A percentile compares a stretch with the other conserved stretches of the same genome.
These are phyloP conservation scores for Dactylorhiza incarnata DNA, from an alignment of 106 monocot species.

Conservation along the genomic window DNA sequence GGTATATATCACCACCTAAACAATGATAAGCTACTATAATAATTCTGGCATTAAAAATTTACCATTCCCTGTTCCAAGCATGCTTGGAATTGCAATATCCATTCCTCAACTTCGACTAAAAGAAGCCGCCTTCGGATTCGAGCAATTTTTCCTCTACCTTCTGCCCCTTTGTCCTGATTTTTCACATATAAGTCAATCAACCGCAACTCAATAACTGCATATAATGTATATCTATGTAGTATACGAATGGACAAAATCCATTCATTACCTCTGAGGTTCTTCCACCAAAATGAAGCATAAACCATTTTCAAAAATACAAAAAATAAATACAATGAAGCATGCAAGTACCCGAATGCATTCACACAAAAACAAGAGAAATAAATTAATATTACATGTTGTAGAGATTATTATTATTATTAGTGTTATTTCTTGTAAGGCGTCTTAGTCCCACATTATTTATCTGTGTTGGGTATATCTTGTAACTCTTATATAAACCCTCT, in stretches of 20 bases:
- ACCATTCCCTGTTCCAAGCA: slow-evolving; percentile 69
- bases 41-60: slow-evolving; percentile 7
- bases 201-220: background rate
- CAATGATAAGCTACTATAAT: background rate
- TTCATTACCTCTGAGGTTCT: background rate
- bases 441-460: too few species aligned
- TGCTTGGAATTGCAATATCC: slow-evolving; percentile 55
- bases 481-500: too few species aligned
- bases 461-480: too few species aligned
- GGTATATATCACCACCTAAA: background rate
- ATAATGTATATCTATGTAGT: background rate
- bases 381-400: background rate
- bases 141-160: slow-evolving; percentile 84
- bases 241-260: background rate
- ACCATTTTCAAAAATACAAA: background rate
- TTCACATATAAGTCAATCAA: background rate
- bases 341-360: background rate
- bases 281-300: background rate
- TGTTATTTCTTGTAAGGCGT: too few species aligned
- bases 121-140: slow-evolving; percentile 79
- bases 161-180: slow-evolving; percentile 82
- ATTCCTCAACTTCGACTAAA: slow-evolving; percentile 77
- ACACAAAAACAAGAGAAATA: background rate
- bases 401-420: too few species aligned
- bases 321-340: background rate